Evolutionary conservation across 768 basidiomycete genomes (phyloP).

Genomic region (Cyclocybe cylindracea): DNA sequence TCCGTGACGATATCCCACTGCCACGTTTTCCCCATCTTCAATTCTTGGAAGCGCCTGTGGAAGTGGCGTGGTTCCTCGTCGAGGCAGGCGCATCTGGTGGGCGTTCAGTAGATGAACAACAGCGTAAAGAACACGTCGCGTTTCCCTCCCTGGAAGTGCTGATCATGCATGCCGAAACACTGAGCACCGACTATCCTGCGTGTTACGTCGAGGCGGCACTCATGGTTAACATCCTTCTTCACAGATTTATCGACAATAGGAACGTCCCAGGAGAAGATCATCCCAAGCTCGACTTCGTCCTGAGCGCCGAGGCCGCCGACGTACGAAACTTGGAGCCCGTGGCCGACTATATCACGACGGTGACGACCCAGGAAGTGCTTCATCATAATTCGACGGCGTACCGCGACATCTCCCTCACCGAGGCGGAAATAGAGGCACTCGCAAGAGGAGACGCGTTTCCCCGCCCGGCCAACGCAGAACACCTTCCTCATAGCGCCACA

Average conservation of each 20-base stretch:
- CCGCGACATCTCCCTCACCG: slow-evolving; percentile 1
- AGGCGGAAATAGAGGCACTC: slow-evolving; percentile 7
- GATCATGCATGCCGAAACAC: slow-evolving; percentile 11
- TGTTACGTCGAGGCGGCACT: slow-evolving; percentile 15
- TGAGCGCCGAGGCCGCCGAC: slow-evolving; percentile 10
- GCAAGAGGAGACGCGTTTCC: neutral
- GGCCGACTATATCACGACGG: slow-evolving; percentile 8
- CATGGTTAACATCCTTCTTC: slow-evolving; percentile 11
- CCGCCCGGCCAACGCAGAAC: too few species aligned
- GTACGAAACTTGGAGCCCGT: slow-evolving; percentile 17
- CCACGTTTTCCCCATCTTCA: slow-evolving; percentile 3
- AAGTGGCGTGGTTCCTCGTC: slow-evolving; percentile 13
- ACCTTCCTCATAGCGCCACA: neutral
- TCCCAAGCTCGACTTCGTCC: neutral
- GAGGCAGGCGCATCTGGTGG: neutral
- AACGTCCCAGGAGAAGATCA: neutral
- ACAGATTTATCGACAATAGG: too few species aligned
- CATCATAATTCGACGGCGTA: slow-evolving; percentile 8
- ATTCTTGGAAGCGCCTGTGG: slow-evolving; percentile 12
- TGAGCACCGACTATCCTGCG: slow-evolving; percentile 13
- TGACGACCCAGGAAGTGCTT: slow-evolving; percentile 8
- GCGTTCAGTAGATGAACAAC: too few species aligned
- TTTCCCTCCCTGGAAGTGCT: slow-evolving; percentile 9
- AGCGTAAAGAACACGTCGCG: neutral
- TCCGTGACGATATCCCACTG: neutral